phyloP scores from a whole-genome alignment of 352 stramenopile species.

The Salisapilia sapeloensis region DNA sequence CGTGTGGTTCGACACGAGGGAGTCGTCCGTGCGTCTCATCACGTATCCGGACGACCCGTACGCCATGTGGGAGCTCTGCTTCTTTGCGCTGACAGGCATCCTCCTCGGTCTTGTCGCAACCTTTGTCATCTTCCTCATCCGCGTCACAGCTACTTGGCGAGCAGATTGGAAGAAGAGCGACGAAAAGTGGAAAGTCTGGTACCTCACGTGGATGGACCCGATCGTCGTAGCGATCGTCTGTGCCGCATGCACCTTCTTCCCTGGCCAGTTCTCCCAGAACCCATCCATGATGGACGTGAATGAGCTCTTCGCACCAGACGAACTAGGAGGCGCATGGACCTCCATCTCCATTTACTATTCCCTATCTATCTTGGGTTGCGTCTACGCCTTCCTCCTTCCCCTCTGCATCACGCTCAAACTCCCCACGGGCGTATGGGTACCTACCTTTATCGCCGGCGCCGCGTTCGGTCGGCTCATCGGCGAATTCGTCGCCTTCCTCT shows the following conservation, averaged over 20 bases:
- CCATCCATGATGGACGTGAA: constrained; percentile 40
- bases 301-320: constrained; percentile 34
- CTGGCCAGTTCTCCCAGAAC: constrained; percentile 36
- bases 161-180: constrained; percentile 15
- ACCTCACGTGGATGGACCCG: constrained; percentile 50
- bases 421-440: constrained; percentile 70
- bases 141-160: constrained; percentile 17
- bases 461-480: constrained; percentile 66
- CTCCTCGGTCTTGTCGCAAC: constrained; percentile 39
- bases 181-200: constrained; percentile 23
- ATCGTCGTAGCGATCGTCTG: constrained; percentile 44
- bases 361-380: constrained; percentile 17
- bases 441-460: constrained; percentile 72
- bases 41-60: constrained; percentile 30
- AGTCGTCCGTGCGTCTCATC: constrained; percentile 27
- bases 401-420: constrained; percentile 71
- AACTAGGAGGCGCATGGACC: constrained; percentile 25
- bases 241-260: constrained; percentile 47
- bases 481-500: constrained; percentile 21
- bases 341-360: constrained; percentile 53
- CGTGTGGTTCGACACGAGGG: constrained; percentile 30
- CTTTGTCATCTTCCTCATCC: constrained; percentile 37
- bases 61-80: constrained; percentile 51
- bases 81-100: constrained; percentile 39
- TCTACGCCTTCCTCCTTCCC: constrained; percentile 50